These are phyloP conservation scores for Rugonectria rugulosa DNA, from an alignment of 2,329 filamentous ascomycete species.

Conservation along the genomic window DNA sequence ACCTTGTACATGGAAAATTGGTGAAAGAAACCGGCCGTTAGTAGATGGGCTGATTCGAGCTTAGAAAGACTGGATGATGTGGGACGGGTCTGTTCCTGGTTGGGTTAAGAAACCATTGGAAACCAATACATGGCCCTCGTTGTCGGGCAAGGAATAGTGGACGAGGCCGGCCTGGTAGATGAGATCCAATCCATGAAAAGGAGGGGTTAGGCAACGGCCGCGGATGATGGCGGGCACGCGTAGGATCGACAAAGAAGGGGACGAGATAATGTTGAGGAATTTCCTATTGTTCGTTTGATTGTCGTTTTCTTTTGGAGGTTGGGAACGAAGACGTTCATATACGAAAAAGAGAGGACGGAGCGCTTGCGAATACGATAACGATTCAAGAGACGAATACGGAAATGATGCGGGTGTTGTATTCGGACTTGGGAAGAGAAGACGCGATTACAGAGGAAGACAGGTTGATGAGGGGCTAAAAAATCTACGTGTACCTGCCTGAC, in stretches of 20 bases:
- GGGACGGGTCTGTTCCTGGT: conserved; percentile 26
- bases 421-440: not conserved
- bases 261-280: not conserved
- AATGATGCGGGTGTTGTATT: not conserved
- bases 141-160: conserved; percentile 23
- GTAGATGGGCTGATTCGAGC: conserved; percentile 19
- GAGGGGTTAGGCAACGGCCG: not conserved
- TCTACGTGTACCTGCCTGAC: not conserved
- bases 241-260: not conserved
- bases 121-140: conserved; percentile 11
- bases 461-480: not conserved
- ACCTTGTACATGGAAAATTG: too few relatives aligned
- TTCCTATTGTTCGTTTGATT: conserved; percentile 1
- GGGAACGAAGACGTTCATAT: not conserved
- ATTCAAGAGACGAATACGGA: conserved; percentile 12
- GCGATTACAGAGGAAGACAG: not conserved
- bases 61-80: conserved; percentile 11
- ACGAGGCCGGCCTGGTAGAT: conserved; percentile 10
- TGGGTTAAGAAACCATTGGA: conserved; percentile 2
- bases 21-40: conserved; percentile 20
- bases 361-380: conserved; percentile 12
- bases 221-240: not conserved
- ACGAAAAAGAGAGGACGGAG: not conserved
- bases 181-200: not conserved
- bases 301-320: not conserved